phyloP scores from a whole-genome alignment of 2,329 filamentous ascomycete species.

The Ascochyta pisi region DNA sequence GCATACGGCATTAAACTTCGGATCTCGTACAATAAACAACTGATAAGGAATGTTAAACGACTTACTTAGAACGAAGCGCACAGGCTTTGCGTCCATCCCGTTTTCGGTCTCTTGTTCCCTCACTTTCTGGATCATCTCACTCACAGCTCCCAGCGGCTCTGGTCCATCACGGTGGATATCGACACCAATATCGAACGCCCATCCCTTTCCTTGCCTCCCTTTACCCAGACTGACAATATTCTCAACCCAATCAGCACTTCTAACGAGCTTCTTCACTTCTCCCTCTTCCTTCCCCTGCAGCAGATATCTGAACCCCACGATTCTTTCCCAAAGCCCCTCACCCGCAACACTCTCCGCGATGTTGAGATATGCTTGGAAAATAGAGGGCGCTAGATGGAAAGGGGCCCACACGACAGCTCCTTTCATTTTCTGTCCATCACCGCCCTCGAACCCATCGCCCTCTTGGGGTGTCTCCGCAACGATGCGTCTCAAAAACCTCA shows the following conservation, averaged over 20 bases:
- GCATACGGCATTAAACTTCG: background rate
- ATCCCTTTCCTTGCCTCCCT: slow-evolving; percentile 66
- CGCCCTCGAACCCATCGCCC: slow-evolving; percentile 61
- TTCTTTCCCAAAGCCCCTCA: slow-evolving; percentile 65
- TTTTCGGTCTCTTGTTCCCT: slow-evolving; percentile 53
- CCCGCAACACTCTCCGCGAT: slow-evolving; percentile 68
- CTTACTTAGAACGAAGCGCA: slow-evolving; percentile 74
- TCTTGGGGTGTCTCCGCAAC: slow-evolving; percentile 69
- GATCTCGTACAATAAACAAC: background rate
- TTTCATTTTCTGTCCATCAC: slow-evolving; percentile 60
- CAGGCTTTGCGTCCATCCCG: slow-evolving; percentile 60
- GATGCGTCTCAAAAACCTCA: slow-evolving; percentile 72
- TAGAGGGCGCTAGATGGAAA: slow-evolving; percentile 67
- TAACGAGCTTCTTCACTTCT: slow-evolving; percentile 46
- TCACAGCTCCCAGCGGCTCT: slow-evolving; percentile 58
- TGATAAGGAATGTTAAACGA: slow-evolving; percentile 17
- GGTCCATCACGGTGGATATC: slow-evolving; percentile 80
- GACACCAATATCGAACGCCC: slow-evolving; percentile 83
- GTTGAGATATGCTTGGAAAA: slow-evolving; percentile 70
- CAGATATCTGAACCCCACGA: slow-evolving; percentile 83
- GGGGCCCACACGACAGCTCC: slow-evolving; percentile 89
- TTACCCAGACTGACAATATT: slow-evolving; percentile 67
- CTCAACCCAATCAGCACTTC: slow-evolving; percentile 41
- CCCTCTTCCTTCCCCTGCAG: slow-evolving; percentile 64
- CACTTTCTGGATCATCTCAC: slow-evolving; percentile 55